phyloP scores from a whole-genome alignment of 768 basidiomycete species.

The Termitomyces eurrhizus region DNA sequence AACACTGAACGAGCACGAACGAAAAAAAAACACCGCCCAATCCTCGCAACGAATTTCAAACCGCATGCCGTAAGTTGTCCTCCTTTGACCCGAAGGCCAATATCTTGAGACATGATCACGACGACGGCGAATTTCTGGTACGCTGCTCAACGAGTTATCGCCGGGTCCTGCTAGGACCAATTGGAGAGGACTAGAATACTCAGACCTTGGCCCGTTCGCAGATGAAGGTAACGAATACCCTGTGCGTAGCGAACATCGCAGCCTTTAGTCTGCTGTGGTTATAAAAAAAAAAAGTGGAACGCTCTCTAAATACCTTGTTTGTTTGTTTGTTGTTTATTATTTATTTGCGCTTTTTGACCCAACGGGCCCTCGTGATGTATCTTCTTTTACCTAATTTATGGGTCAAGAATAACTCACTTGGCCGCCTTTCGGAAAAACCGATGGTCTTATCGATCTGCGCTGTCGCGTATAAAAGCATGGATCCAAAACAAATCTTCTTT shows the following conservation, averaged over 20 bases:
- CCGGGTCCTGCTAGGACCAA: constrained; percentile 27
- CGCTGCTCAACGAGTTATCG: constrained; percentile 23
- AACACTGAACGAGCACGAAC: constrained; percentile 1
- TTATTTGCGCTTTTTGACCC: background rate
- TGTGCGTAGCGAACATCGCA: constrained; percentile 51
- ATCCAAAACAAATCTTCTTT: background rate
- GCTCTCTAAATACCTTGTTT: background rate
- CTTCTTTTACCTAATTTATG: background rate
- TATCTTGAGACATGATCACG: constrained; percentile 11
- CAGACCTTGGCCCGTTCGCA: constrained; percentile 39
- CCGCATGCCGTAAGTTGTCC: constrained; percentile 3
- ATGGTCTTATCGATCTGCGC: constrained; percentile 16
- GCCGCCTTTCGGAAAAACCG: constrained; percentile 14
- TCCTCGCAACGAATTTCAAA: constrained; percentile 29
- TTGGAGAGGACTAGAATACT: constrained; percentile 26
- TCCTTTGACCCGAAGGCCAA: constrained; percentile 16
- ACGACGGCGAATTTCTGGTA: constrained; percentile 26
- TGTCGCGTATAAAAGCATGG: constrained; percentile 5
- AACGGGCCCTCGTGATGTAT: background rate
- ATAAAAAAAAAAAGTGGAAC: background rate
- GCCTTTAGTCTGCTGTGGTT: constrained; percentile 32
- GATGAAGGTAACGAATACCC: constrained; percentile 27
- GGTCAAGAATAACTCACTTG: background rate
- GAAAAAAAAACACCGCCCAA: constrained; percentile 21
- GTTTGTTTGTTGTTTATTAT: background rate